Percentiles rank a stretch among this genome's conserved stretches.
These are phyloP conservation scores for Talaromyces thailandensis DNA, from an alignment of 495 filamentous ascomycete species.

Conservation along the genomic window DNA sequence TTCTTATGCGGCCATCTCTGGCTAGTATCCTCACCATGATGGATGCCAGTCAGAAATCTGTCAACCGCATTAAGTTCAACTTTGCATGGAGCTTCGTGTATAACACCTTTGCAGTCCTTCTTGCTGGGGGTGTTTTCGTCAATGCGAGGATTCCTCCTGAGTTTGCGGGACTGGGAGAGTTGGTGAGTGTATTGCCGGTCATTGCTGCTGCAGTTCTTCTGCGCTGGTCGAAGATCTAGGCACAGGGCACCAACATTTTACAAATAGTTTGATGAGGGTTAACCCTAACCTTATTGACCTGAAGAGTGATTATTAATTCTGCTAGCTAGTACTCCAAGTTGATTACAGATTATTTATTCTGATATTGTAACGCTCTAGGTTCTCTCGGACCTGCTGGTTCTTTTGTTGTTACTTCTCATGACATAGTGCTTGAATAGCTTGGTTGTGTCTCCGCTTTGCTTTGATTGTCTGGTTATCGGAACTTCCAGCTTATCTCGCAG, in stretches of 20 bases:
- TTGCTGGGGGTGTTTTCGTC: constrained; percentile 62
- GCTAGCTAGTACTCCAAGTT: too few species aligned
- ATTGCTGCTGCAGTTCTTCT: constrained; percentile 47
- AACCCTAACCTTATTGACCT: too few species aligned
- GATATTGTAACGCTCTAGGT: constrained; percentile 15
- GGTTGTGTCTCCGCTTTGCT: constrained; percentile 15
- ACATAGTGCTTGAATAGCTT: constrained; percentile 8
- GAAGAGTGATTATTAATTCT: too few species aligned
- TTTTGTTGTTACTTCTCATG: constrained; percentile 19
- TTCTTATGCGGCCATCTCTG: constrained; percentile 51
- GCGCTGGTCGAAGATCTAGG: constrained; percentile 17
- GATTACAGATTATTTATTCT: too few species aligned
- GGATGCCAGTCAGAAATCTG: constrained; percentile 43
- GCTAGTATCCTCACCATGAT: constrained; percentile 49
- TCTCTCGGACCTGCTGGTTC: constrained; percentile 14
- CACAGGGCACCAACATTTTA: too few species aligned
- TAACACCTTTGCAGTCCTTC: constrained; percentile 61
- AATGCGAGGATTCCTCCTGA: constrained; percentile 55
- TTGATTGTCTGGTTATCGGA: constrained; percentile 10
- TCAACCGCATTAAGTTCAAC: constrained; percentile 54
- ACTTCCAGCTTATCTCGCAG: neutral
- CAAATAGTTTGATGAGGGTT: too few species aligned
- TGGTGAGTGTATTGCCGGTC: constrained; percentile 71
- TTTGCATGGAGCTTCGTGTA: constrained; percentile 69
- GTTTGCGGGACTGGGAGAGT: constrained; percentile 68